Conservation (phyloP, 768 basidiomycete genomes). For the Ramaria rubella region DNA sequence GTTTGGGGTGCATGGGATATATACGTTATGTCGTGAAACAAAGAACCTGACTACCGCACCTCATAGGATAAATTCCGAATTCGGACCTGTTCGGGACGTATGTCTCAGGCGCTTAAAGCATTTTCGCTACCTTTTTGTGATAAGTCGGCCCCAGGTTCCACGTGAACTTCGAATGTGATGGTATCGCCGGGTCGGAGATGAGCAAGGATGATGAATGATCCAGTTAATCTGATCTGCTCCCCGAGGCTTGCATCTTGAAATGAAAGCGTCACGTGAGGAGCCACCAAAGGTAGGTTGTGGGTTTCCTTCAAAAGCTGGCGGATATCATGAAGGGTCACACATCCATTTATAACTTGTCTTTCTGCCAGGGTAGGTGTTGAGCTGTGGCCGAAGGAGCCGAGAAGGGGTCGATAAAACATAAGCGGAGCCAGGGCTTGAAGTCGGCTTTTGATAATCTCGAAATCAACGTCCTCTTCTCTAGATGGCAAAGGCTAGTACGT, state of each 20-base stretch:
- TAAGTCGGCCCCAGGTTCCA: background rate
- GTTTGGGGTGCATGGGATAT: no score
- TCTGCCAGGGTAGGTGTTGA: background rate
- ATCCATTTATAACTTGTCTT: background rate
- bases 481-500: background rate
- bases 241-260: background rate
- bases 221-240: slow-evolving; percentile 1
- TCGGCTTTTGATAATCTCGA: background rate
- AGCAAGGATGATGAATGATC: background rate
- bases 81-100: no score
- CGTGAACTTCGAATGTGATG: background rate
- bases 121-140: background rate
- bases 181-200: slow-evolving; percentile 1
- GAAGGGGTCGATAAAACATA: background rate
- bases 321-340: slow-evolving; percentile 4
- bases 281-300: background rate
- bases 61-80: no score
- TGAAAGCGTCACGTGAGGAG: background rate
- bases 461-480: background rate
- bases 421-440: background rate
- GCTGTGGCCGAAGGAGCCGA: background rate
- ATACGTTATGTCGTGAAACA: no score
- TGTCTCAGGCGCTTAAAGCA: no score
- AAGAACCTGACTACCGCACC: no score
- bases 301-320: slow-evolving; percentile 3